Evolutionary conservation across 257 asterid genomes (phyloP), one percentile per base, ranked within the genome.

Genomic region (Hygrophila difformis): DNA sequence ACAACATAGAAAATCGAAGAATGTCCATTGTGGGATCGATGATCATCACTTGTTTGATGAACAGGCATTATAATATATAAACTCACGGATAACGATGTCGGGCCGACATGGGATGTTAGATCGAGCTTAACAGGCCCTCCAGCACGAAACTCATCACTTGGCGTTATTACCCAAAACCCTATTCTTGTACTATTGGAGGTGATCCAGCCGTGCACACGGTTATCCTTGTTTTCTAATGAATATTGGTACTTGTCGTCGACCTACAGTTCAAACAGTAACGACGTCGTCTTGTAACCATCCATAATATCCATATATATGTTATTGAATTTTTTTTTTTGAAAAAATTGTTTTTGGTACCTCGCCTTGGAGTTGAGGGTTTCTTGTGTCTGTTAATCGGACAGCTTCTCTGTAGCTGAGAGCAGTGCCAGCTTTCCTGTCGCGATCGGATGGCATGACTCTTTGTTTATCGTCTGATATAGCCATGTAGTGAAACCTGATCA

Each of bases 181-280:
- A 66, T 41, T 14, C 44, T 19, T n/a, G n/a, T n/a, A 4, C 56
- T 55, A 1, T 49, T 8, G 3, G 70, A 51, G 67, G 78, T 67
- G 41, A 75, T 75, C 93, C 93, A 82, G 0, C 93, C 93, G 35
- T 82, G 93, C 0, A 82, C 85, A 12, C 39, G 72, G 38, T 50
- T 70, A 41, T 78, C 84, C 63, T 62, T 65, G 61, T 64, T 64
- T 2, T 78, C 85, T 14, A 21, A 44, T 13, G 88, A 60, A 64
- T 78, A 82, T 36, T 78, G 82, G 19, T 78, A 82, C 64, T 82
- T 82, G 68, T 82, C 93, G 23, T 78, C 86, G 14, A 82, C 88
- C 93, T 81, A 19, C 8, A n/a, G n/a, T n/a, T n/a, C n/a, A n/a
- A n/a, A n/a, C n/a, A n/a, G n/a, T n/a, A n/a, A n/a, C n/a, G n/a